Conservation (phyloP, 2,329 filamentous ascomycete genomes). For the Keithomyces neogunnii region DNA sequence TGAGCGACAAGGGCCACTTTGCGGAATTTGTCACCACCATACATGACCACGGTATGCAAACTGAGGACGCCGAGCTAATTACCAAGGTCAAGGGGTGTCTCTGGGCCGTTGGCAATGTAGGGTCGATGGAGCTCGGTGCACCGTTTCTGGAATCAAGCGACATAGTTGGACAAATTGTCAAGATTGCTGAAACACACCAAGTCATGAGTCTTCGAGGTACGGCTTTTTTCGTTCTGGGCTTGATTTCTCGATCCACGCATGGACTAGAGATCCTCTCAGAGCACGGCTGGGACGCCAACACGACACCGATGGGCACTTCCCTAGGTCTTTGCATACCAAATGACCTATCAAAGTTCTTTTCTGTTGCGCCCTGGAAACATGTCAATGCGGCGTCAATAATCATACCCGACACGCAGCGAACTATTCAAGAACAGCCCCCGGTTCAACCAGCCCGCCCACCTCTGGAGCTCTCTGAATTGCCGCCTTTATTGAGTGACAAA, state of each 20-base stretch:
- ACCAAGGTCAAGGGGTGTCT: constrained; percentile 94
- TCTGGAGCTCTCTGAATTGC: constrained; percentile 32
- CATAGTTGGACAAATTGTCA: constrained; percentile 78
- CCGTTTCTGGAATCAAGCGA: constrained; percentile 87
- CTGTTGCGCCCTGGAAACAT: constrained; percentile 53
- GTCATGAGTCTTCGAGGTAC: constrained; percentile 92
- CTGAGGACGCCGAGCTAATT: constrained; percentile 75
- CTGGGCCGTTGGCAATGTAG: constrained; percentile 97
- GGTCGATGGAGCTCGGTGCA: constrained; percentile 93
- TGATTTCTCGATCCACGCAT: constrained; percentile 86
- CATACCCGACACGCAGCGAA: constrained; percentile 44
- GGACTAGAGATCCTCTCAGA: constrained; percentile 87
- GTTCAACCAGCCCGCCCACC: constrained; percentile 31
- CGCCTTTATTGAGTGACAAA: constrained; percentile 45
- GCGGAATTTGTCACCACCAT: constrained; percentile 88
- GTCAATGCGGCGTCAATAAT: constrained; percentile 37
- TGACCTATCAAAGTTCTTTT: constrained; percentile 70
- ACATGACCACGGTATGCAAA: constrained; percentile 75
- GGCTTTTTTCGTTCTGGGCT: constrained; percentile 88
- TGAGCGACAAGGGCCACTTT: constrained; percentile 92
- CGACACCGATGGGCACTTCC: constrained; percentile 72
- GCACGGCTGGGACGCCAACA: constrained; percentile 86
- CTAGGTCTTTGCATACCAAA: constrained; percentile 82
- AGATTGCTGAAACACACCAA: constrained; percentile 79
- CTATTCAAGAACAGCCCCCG: constrained; percentile 37